Evolutionary conservation across 495 filamentous ascomycete genomes (phyloP).

Genomic region (Pseudotulostoma volvatum): DNA sequence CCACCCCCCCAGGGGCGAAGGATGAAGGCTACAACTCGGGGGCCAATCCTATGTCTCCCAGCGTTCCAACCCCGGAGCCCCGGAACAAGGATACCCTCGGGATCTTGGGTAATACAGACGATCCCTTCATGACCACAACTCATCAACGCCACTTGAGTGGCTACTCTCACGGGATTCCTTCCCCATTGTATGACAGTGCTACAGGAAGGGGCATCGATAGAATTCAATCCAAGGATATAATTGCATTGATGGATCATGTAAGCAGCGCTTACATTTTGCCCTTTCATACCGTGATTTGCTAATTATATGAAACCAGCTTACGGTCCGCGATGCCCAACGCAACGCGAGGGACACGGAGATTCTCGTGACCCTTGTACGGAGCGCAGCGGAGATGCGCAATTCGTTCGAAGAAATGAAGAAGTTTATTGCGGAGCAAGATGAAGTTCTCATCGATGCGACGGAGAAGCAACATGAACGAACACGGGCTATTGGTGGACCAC

Average conservation of each 20-base stretch:
- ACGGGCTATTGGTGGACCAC: conserved; percentile 69
- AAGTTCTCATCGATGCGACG: conserved; percentile 62
- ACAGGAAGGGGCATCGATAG: conserved; percentile 79
- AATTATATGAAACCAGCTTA: conserved; percentile 42
- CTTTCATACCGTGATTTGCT: no score
- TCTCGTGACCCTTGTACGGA: conserved; percentile 79
- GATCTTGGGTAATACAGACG: conserved; percentile 42
- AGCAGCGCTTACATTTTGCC: conserved; percentile 20
- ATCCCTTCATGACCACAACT: conserved; percentile 36
- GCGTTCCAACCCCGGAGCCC: conserved; percentile 40
- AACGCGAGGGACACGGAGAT: conserved; percentile 97
- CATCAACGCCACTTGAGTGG: conserved; percentile 66
- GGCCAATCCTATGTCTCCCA: conserved; percentile 47
- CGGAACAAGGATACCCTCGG: conserved; percentile 42
- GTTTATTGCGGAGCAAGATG: conserved; percentile 73
- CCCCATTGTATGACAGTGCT: conserved; percentile 78
- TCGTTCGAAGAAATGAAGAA: conserved; percentile 95
- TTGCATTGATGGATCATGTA: conserved; percentile 94
- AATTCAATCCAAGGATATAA: conserved; percentile 93
- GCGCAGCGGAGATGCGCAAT: conserved; percentile 92
- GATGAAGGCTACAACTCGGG: conserved; percentile 91
- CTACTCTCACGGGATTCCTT: conserved; percentile 62
- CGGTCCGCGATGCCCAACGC: conserved; percentile 89
- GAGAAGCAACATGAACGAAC: conserved; percentile 76
- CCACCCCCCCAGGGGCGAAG: conserved; percentile 32